A percentile compares a stretch with the other conserved stretches of the same genome.
Evolutionary conservation across 2,329 filamentous ascomycete genomes (phyloP).

Genomic region (Blumeria hordei): DNA sequence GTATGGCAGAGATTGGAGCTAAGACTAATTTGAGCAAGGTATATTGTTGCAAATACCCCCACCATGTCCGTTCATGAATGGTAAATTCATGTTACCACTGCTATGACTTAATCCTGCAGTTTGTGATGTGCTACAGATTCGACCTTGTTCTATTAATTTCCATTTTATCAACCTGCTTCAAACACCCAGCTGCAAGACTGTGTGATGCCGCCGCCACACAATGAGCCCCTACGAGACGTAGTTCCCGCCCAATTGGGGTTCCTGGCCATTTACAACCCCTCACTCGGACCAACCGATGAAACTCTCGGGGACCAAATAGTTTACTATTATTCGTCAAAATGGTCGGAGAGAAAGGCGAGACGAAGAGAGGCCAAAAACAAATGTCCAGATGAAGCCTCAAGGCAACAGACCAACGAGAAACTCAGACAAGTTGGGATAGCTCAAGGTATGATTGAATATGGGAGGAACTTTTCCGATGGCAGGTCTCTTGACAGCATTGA

Average conservation of each 20-base stretch:
- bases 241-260: slow-evolving; percentile 66
- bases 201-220: too few species aligned
- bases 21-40: too few species aligned
- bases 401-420: slow-evolving; percentile 59
- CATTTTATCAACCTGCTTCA: too few species aligned
- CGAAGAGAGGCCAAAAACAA: neutral
- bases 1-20: too few species aligned
- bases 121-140: too few species aligned
- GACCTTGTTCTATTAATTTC: too few species aligned
- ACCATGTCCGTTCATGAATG: too few species aligned
- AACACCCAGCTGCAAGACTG: too few species aligned
- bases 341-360: slow-evolving; percentile 2
- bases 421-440: slow-evolving; percentile 84
- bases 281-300: slow-evolving; percentile 37
- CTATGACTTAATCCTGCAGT: too few species aligned
- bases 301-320: slow-evolving; percentile 60
- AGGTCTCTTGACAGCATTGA: slow-evolving; percentile 64
- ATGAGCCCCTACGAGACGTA: slow-evolving; percentile 4
- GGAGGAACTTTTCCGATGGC: slow-evolving; percentile 61
- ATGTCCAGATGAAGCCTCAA: slow-evolving; percentile 15
- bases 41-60: too few species aligned
- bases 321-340: slow-evolving; percentile 39
- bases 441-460: slow-evolving; percentile 89
- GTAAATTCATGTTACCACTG: too few species aligned
- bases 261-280: slow-evolving; percentile 85